Conservation (phyloP, 352 stramenopile species). For the Phytophthora colocasiae region DNA sequence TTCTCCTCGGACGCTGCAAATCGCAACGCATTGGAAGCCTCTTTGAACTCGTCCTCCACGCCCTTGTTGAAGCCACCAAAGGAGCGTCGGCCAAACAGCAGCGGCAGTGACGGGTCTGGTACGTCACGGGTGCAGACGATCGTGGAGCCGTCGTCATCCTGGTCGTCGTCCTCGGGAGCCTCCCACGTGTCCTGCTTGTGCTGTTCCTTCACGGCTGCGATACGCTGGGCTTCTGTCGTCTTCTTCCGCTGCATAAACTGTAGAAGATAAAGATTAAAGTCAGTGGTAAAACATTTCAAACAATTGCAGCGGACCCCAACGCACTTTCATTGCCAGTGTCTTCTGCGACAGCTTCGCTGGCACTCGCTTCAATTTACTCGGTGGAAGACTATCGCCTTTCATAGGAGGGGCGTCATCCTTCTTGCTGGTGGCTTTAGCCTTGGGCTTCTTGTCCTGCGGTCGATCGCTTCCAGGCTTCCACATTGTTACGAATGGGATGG, state of each 20-base stretch:
- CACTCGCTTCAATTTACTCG: conserved; percentile 27
- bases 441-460: conserved; percentile 39
- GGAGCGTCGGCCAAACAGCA: conserved; percentile 79
- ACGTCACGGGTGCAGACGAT: conserved; percentile 70
- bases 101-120: conserved; percentile 73
- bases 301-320: not conserved
- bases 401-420: conserved; percentile 19
- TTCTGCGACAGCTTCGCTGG: conserved; percentile 73
- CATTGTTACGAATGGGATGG: conserved; percentile 42
- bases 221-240: conserved; percentile 59
- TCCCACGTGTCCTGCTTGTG: conserved; percentile 73
- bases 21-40: conserved; percentile 59
- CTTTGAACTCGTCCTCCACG: conserved; percentile 84
- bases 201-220: conserved; percentile 57
- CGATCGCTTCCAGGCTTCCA: conserved; percentile 66
- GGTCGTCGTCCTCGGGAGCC: conserved; percentile 39
- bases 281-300: not conserved
- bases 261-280: not conserved
- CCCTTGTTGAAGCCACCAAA: conserved; percentile 86
- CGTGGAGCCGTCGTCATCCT: conserved; percentile 34
- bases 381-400: conserved; percentile 25
- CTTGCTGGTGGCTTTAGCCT: conserved; percentile 28
- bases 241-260: conserved; percentile 92
- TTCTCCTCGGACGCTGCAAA: conserved; percentile 74
- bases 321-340: conserved; percentile 85